These are phyloP conservation scores for Russula sp. DNA, from an alignment of 768 basidiomycete genomes.

Conservation along the genomic window DNA sequence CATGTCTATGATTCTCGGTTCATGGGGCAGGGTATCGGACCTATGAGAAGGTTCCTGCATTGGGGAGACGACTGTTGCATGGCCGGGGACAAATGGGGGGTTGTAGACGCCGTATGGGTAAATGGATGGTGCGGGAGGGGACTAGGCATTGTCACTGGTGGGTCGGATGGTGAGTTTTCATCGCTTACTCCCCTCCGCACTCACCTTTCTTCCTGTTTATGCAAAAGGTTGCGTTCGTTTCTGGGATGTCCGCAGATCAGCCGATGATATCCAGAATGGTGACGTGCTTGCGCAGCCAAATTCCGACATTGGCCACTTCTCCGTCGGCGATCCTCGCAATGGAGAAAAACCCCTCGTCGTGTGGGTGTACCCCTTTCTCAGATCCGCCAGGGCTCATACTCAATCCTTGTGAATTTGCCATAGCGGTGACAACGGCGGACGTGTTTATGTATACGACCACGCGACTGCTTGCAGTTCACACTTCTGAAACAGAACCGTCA, in stretches of 20 bases:
- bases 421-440: slow-evolving; percentile 23
- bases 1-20: slow-evolving; percentile 24
- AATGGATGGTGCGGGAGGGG: slow-evolving; percentile 18
- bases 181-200: not conserved
- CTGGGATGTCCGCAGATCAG: slow-evolving; percentile 22
- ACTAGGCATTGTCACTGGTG: slow-evolving; percentile 20
- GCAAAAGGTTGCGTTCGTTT: slow-evolving; percentile 21
- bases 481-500: not conserved
- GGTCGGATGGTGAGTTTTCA: slow-evolving; percentile 19
- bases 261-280: slow-evolving; percentile 17
- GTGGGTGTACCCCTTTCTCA: slow-evolving; percentile 7
- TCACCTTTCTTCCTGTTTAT: not conserved
- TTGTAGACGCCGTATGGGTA: slow-evolving; percentile 21
- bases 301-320: slow-evolving; percentile 24
- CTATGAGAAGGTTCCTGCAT: slow-evolving; percentile 14
- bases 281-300: slow-evolving; percentile 18
- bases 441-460: slow-evolving; percentile 22
- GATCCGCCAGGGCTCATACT: not conserved
- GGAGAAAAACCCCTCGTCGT: slow-evolving; percentile 23
- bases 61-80: slow-evolving; percentile 18
- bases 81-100: slow-evolving; percentile 14
- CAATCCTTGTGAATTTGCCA: not conserved
- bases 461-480: not conserved
- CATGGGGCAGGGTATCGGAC: slow-evolving; percentile 6
- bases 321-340: slow-evolving; percentile 17